phyloP scores from a whole-genome alignment of 768 basidiomycete genomes.

The Kwoniella sp. region DNA sequence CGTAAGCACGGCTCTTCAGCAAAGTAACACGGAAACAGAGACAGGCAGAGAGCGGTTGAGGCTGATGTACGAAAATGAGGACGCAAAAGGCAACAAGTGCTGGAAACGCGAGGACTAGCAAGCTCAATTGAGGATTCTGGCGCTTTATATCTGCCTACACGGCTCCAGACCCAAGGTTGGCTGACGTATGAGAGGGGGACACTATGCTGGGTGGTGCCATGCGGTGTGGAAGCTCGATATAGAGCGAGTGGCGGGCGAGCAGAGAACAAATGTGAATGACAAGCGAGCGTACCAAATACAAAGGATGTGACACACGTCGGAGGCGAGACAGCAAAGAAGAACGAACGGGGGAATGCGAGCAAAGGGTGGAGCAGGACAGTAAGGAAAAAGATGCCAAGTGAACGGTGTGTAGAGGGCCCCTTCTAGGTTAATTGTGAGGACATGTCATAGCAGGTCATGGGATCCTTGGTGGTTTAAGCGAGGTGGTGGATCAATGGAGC shows the following conservation, averaged over 20 bases:
- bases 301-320: slow-evolving; percentile 1
- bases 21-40: neutral
- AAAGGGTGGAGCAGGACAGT: neutral
- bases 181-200: too few relatives aligned
- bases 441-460: neutral
- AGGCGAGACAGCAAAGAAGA: neutral
- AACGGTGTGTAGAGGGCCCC: neutral
- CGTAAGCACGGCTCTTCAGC: neutral
- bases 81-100: neutral
- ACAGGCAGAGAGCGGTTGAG: neutral
- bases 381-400: neutral
- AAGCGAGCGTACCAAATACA: neutral
- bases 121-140: neutral
- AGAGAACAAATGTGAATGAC: neutral
- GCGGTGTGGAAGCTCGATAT: too few relatives aligned
- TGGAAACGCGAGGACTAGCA: neutral
- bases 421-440: too few relatives aligned
- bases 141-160: neutral
- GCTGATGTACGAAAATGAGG: neutral
- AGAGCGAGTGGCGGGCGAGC: too few relatives aligned
- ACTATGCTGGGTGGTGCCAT: too few relatives aligned
- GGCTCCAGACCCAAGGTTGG: too few relatives aligned
- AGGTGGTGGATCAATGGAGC: neutral
- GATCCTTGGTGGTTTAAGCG: slow-evolving; percentile 1
- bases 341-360: neutral